Percentiles rank a stretch among this genome's conserved stretches.
phyloP scores from a whole-genome alignment of 2,329 filamentous ascomycete species.

The Pleoardoris graminearum region DNA sequence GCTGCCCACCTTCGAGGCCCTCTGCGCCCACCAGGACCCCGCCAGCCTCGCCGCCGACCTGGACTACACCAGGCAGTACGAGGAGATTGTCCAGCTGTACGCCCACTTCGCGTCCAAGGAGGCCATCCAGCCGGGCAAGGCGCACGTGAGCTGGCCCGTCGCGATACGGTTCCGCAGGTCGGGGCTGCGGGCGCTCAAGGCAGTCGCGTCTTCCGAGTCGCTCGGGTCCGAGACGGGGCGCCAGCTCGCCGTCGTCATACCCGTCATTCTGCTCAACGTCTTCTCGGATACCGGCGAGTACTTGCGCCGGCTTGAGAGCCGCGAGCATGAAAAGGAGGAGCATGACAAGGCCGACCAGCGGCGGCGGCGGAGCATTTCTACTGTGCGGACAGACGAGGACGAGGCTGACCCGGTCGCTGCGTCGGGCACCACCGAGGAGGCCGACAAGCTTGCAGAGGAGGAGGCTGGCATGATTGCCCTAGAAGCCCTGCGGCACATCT shows the following conservation, averaged over 20 bases:
- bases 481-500: conserved; percentile 84
- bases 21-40: conserved; percentile 86
- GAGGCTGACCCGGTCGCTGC: conserved; percentile 68
- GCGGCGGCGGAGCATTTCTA: conserved; percentile 75
- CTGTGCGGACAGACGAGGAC: conserved; percentile 71
- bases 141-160: conserved; percentile 68
- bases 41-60: conserved; percentile 84
- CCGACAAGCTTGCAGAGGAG: conserved; percentile 86
- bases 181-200: conserved; percentile 72
- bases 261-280: conserved; percentile 83
- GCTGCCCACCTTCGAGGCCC: conserved; percentile 80
- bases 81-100: conserved; percentile 78
- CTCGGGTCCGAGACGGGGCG: conserved; percentile 74
- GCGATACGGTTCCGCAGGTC: conserved; percentile 64
- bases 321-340: conserved; percentile 69
- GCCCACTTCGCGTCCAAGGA: conserved; percentile 75
- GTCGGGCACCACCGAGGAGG: conserved; percentile 81
- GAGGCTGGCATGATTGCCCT: conserved; percentile 83
- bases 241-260: conserved; percentile 78
- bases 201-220: conserved; percentile 77
- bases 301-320: conserved; percentile 68
- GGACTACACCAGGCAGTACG: conserved; percentile 79
- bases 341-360: conserved; percentile 65
- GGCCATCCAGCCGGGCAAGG: conserved; percentile 41
- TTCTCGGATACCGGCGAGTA: conserved; percentile 74